Evolutionary conservation across 768 basidiomycete genomes (phyloP).

Genomic region (Hydnum rufescens): DNA sequence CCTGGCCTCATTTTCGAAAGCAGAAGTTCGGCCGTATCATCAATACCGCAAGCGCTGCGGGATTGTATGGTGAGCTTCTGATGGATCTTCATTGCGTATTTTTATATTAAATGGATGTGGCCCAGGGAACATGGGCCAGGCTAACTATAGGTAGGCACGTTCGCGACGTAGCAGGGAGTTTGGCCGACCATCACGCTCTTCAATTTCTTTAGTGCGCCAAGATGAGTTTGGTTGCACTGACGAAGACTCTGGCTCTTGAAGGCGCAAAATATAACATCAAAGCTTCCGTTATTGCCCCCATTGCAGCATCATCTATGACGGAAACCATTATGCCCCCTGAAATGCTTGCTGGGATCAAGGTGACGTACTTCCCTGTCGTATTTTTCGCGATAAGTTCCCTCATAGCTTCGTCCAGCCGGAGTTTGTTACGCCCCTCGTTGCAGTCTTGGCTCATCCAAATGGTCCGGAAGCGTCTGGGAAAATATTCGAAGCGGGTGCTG

Average conservation of each 20-base stretch:
- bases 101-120: not conserved
- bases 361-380: not conserved
- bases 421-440: conserved; percentile 83
- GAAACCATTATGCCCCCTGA: conserved; percentile 90
- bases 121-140: conserved; percentile 83
- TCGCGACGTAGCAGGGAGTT: not conserved
- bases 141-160: conserved; percentile 28
- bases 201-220: conserved; percentile 50
- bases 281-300: conserved; percentile 73
- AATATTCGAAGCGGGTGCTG: conserved; percentile 86
- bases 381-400: not conserved
- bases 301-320: conserved; percentile 94
- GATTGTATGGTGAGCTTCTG: conserved; percentile 58
- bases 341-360: conserved; percentile 56
- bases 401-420: conserved; percentile 37
- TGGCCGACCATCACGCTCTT: not conserved
- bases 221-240: conserved; percentile 85
- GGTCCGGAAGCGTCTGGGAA: conserved; percentile 60
- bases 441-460: conserved; percentile 68
- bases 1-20: conserved; percentile 87
- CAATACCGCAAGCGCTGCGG: conserved; percentile 90
- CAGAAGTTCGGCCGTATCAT: conserved; percentile 89
- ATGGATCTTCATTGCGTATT: not conserved
- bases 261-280: conserved; percentile 84
- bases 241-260: conserved; percentile 81